Conservation (phyloP, 768 basidiomycete species). For the Lepiota venenata region DNA sequence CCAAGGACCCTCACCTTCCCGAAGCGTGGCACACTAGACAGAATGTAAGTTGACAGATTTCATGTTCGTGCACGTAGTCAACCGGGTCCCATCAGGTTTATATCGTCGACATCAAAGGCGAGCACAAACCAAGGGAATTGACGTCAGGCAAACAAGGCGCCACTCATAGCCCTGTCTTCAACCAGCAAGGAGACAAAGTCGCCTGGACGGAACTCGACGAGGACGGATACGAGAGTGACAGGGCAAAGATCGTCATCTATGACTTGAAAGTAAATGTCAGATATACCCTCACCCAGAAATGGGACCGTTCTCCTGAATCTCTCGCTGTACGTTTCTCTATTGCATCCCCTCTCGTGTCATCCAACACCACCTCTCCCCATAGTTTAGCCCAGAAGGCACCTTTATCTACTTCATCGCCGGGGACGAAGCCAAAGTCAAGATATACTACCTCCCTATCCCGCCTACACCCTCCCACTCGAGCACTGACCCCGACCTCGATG, state of each 20-base stretch:
- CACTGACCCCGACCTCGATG: conserved; percentile 43
- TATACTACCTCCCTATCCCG: conserved; percentile 68
- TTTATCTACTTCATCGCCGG: conserved; percentile 74
- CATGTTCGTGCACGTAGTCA: neutral
- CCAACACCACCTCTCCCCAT: conserved; percentile 8
- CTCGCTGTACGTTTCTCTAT: conserved; percentile 44
- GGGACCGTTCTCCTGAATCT: conserved; percentile 78
- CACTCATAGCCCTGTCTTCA: conserved; percentile 70
- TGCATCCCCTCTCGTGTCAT: neutral
- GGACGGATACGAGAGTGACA: conserved; percentile 90
- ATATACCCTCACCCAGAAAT: conserved; percentile 72
- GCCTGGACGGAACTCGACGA: conserved; percentile 87
- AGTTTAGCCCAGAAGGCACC: conserved; percentile 75
- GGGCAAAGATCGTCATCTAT: conserved; percentile 76
- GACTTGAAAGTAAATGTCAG: conserved; percentile 66
- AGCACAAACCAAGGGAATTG: conserved; percentile 54
- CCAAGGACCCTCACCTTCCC: conserved; percentile 78
- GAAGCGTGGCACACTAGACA: conserved; percentile 88
- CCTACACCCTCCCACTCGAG: conserved; percentile 54
- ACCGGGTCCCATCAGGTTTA: conserved; percentile 51
- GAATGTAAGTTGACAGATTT: conserved; percentile 44
- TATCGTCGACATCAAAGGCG: conserved; percentile 55
- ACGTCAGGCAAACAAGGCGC: conserved; percentile 88
- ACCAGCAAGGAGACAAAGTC: conserved; percentile 58
- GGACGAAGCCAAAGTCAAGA: conserved; percentile 73